phyloP scores from a whole-genome alignment of 2,329 filamentous ascomycete genomes.

The Epichloe sp. region DNA sequence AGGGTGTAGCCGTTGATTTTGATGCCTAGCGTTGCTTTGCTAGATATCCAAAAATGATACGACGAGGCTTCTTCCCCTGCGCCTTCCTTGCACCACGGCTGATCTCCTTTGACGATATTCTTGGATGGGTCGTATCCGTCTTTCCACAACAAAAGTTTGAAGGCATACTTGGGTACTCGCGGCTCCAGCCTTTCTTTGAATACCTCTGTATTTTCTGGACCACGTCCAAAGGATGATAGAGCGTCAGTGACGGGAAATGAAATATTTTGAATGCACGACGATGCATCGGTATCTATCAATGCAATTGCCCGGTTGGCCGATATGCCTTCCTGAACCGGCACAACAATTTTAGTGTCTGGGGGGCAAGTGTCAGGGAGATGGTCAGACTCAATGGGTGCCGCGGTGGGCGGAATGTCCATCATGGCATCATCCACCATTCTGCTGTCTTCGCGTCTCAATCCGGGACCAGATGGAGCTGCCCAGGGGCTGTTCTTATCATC shows the following conservation, averaged over 20 bases:
- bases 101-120: slow-evolving; percentile 41
- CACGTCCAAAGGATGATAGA: slow-evolving; percentile 67
- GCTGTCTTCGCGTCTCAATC: slow-evolving; percentile 14
- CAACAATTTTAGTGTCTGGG: slow-evolving; percentile 22
- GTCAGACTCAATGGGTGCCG: slow-evolving; percentile 13
- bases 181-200: slow-evolving; percentile 51
- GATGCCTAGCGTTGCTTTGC: slow-evolving; percentile 65
- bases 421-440: slow-evolving; percentile 13
- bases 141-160: slow-evolving; percentile 65
- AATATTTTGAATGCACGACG: slow-evolving; percentile 51
- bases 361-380: slow-evolving; percentile 24
- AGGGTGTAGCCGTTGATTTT: slow-evolving; percentile 62
- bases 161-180: slow-evolving; percentile 68
- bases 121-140: slow-evolving; percentile 49
- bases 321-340: slow-evolving; percentile 20
- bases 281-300: slow-evolving; percentile 49
- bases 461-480: not conserved
- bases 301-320: slow-evolving; percentile 40
- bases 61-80: slow-evolving; percentile 31
- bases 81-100: slow-evolving; percentile 24
- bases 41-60: slow-evolving; percentile 62
- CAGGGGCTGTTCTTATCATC: slow-evolving; percentile 1
- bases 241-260: slow-evolving; percentile 53
- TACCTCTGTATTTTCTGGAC: slow-evolving; percentile 51
- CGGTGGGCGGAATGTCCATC: slow-evolving; percentile 20